Percentiles rank a stretch among this genome's conserved stretches.
Evolutionary conservation across 176 grass and related monocot genomes (phyloP).

Genomic region (Musa troglodytarum): DNA sequence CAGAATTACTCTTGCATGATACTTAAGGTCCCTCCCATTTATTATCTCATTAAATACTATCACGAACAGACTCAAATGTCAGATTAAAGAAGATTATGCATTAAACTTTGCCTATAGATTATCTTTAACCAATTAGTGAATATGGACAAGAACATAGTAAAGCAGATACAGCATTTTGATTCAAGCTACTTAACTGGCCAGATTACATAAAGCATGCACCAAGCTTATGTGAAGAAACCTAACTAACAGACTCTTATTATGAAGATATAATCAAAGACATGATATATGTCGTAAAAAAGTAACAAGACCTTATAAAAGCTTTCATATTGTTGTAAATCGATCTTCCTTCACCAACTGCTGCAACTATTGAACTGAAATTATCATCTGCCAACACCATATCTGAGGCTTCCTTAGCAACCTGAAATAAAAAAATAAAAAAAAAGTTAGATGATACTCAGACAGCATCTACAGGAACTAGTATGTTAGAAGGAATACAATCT

Average conservation of each 20-base stretch:
- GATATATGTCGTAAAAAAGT: not conserved
- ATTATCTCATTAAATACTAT: too few species aligned
- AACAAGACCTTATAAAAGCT: conserved; percentile 79
- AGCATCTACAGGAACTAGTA: too few species aligned
- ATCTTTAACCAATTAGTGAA: not conserved
- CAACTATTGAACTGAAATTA: conserved; percentile 93
- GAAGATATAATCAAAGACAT: not conserved
- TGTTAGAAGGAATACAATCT: too few species aligned
- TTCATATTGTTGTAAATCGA: conserved; percentile 99
- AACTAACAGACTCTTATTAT: not conserved
- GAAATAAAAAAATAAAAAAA: not conserved
- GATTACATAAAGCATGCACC: too few species aligned
- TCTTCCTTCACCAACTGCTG: conserved; percentile 92
- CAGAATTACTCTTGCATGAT: too few species aligned
- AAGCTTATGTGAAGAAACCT: too few species aligned
- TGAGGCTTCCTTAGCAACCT: conserved; percentile 69
- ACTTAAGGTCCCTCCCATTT: too few species aligned
- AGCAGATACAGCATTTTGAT: not conserved
- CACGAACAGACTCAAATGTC: too few species aligned
- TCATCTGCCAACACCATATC: conserved; percentile 98
- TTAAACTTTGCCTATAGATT: not conserved
- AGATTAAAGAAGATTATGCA: not conserved
- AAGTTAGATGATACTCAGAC: not conserved
- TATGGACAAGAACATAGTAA: not conserved
- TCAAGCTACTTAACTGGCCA: too few species aligned